Base-by-base conservation (phyloP, 2,329 filamentous ascomycete species). In the Penicillium sp. region DNA sequence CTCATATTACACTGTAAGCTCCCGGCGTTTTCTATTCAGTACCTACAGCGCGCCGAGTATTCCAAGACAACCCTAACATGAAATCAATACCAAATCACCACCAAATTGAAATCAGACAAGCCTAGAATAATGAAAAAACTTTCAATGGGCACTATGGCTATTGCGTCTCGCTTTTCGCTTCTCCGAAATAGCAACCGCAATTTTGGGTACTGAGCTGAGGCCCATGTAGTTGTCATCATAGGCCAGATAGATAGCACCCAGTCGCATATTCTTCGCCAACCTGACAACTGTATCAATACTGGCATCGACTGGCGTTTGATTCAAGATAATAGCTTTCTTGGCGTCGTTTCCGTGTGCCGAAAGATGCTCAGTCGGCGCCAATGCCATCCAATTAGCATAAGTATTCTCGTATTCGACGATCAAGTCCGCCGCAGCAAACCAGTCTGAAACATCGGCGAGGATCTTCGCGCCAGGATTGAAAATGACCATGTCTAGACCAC, bases 381-480 rank as follows among this genome's bases (percentile, higher is more conserved):
- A 2, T 4, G 46, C 42, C 1, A 42, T 22, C 59, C 59, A 62
- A 29, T 45, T 46, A 18, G 43, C 45, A 39, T 62, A 63, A 2
- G 57, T 50, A 13, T 60, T 56, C 43, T 63, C 61, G 34, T 53
- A 62, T 41, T 63, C 59, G 2, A 63, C 59, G 32, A 63, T 57
- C 9, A 63, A 48, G 16, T 60, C 54, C 1, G 61, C 61, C 0
- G 59, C 54, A 8, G 48, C 45, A 34, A 62, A 62, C 51, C 61
- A 63, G 34, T 36, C 13, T 1, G 24, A 50, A n/a, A 54, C 47
- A 16, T 45, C 55, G 7, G 36, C 41, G 14, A 54, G 47, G 1
- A 61, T 38, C 13, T 53, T 53, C 9, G 53, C 48, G 1, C 61
- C 59, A 1, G 61, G 61, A 22, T 63, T 63, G 39, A 62, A 62